A percentile compares a stretch with the other conserved stretches of the same genome.
Conservation (phyloP, 148 eudicot species). For the Spergularia marina region DNA sequence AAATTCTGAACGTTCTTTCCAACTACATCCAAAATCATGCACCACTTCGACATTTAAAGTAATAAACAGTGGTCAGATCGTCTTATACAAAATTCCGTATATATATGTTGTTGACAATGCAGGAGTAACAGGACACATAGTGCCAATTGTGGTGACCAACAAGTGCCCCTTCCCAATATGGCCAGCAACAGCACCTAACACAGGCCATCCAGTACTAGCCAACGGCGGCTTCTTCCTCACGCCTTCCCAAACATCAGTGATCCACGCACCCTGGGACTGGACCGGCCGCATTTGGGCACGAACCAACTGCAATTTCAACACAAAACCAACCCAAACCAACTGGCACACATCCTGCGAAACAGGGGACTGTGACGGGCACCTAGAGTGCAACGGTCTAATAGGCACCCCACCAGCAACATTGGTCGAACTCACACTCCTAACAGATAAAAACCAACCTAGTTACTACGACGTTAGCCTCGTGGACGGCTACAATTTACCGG, state of each 20-base stretch:
- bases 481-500: conserved; percentile 72
- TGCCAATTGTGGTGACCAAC: conserved; percentile 47
- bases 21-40: no score
- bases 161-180: conserved; percentile 73
- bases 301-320: conserved; percentile 55
- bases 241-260: conserved; percentile 25
- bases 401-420: conserved; percentile 68
- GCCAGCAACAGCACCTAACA: conserved; percentile 74
- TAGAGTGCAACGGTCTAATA: conserved; percentile 52
- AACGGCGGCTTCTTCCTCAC: conserved; percentile 63
- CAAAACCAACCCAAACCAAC: neutral
- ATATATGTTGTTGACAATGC: neutral
- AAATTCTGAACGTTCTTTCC: no score
- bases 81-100: no score
- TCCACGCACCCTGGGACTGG: conserved; percentile 63
- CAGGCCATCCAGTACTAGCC: conserved; percentile 57
- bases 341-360: conserved; percentile 52
- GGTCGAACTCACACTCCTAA: conserved; percentile 48
- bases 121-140: conserved; percentile 36
- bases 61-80: no score
- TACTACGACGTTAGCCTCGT: conserved; percentile 69
- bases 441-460: conserved; percentile 48
- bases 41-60: no score
- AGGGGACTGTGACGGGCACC: conserved; percentile 57
- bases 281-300: conserved; percentile 77